Percentiles rank a stretch among this genome's conserved stretches.
Conservation (phyloP, 2,329 filamentous ascomycete species). For the Cytospora paraplurivora region DNA sequence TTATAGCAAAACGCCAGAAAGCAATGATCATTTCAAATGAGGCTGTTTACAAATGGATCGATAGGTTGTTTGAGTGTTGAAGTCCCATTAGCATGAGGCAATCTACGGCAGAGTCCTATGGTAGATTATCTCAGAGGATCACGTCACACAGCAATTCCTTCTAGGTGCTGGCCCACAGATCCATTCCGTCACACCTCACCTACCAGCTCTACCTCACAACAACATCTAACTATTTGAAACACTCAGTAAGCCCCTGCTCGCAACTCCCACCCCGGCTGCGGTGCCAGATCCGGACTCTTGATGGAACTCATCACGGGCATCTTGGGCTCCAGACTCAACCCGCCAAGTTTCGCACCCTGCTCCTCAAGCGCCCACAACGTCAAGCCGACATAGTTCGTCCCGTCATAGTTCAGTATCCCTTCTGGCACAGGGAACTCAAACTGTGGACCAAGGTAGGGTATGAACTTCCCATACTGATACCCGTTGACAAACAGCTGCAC, state of each 20-base stretch:
- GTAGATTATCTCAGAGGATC: too few relatives aligned
- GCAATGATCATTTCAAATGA: too few relatives aligned
- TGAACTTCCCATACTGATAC: slow-evolving; percentile 59
- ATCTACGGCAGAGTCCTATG: too few relatives aligned
- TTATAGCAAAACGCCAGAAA: too few relatives aligned
- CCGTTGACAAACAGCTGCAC: slow-evolving; percentile 70
- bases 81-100: too few relatives aligned
- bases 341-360: slow-evolving; percentile 54
- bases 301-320: slow-evolving; percentile 39
- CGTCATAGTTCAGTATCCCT: slow-evolving; percentile 67
- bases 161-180: too few relatives aligned
- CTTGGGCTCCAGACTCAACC: slow-evolving; percentile 37
- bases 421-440: slow-evolving; percentile 67
- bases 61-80: too few relatives aligned
- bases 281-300: neutral
- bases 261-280: neutral
- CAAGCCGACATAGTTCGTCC: slow-evolving; percentile 64
- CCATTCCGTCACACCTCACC: neutral
- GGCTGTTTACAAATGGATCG: too few relatives aligned
- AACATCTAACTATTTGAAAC: neutral
- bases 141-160: too few relatives aligned
- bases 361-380: slow-evolving; percentile 64
- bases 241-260: neutral
- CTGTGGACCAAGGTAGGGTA: slow-evolving; percentile 69
- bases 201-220: neutral